These are phyloP conservation scores for Westerdykella ornata DNA, from an alignment of 2,329 filamentous ascomycete species.

Conservation along the genomic window DNA sequence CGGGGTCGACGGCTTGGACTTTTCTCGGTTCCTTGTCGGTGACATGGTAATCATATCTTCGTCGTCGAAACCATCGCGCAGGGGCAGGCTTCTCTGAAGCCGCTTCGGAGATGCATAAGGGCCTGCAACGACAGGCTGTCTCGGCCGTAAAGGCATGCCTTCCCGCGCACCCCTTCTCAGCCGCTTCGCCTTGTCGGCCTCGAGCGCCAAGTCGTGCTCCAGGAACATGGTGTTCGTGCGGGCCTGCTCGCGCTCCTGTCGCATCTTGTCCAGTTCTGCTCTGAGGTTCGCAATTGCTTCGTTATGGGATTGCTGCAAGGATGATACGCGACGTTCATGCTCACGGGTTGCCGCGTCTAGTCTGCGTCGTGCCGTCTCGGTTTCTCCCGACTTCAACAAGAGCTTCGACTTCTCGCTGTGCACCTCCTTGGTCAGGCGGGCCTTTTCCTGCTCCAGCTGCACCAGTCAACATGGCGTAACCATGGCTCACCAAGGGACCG, in stretches of 20 bases:
- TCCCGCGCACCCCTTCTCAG: conserved; percentile 29
- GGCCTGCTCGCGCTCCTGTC: conserved; percentile 57
- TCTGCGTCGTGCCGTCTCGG: conserved; percentile 67
- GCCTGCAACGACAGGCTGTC: conserved; percentile 16
- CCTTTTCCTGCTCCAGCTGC: conserved; percentile 41
- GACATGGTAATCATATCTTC: conserved; percentile 52
- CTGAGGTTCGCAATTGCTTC: conserved; percentile 60
- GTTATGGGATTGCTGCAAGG: conserved; percentile 56
- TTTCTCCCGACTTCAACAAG: conserved; percentile 62
- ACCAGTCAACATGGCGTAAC: conserved; percentile 11
- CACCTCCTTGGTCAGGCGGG: conserved; percentile 33
- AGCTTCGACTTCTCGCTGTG: conserved; percentile 44
- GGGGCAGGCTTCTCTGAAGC: conserved; percentile 50
- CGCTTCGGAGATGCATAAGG: conserved; percentile 55
- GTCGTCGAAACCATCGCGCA: conserved; percentile 73
- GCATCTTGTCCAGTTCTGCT: conserved; percentile 57
- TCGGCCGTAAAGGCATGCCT: conserved; percentile 14
- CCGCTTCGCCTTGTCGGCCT: conserved; percentile 41
- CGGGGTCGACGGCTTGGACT: conserved; percentile 52
- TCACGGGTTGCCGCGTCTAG: conserved; percentile 56
- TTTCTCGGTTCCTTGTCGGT: conserved; percentile 46
- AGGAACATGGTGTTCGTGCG: conserved; percentile 67
- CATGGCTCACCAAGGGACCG: not conserved
- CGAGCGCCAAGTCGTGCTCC: conserved; percentile 63
- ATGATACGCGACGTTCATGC: conserved; percentile 56